These are phyloP conservation scores for Carex cristatella DNA, from an alignment of 176 grass and related monocot species.

Conservation along the genomic window DNA sequence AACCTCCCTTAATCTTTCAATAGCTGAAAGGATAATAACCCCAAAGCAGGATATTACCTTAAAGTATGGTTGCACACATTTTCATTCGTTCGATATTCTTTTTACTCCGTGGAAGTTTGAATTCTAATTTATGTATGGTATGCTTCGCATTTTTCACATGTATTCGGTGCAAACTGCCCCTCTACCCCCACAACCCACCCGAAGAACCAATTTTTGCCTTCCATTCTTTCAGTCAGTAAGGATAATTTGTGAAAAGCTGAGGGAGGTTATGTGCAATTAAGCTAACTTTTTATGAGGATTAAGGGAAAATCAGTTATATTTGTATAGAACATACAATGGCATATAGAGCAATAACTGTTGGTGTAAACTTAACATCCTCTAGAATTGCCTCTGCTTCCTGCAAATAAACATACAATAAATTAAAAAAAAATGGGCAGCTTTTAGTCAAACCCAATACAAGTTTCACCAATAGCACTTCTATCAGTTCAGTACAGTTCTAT, in stretches of 20 bases:
- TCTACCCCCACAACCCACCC: not conserved
- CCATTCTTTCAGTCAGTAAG: not conserved
- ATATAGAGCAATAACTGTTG: slow-evolving; percentile 62
- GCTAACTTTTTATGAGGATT: not conserved
- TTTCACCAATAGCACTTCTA: not conserved
- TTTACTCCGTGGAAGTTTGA: not conserved
- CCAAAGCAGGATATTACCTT: not conserved
- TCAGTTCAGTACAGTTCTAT: not conserved
- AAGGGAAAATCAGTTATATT: slow-evolving; percentile 3
- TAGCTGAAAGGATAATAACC: not conserved
- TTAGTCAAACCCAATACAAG: not conserved
- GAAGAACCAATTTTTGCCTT: not conserved
- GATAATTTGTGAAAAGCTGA: slow-evolving; percentile 5
- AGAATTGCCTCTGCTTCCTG: slow-evolving; percentile 92
- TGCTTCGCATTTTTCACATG: not conserved
- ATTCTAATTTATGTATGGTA: not conserved
- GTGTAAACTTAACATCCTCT: slow-evolving; percentile 71
- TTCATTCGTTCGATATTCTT: not conserved
- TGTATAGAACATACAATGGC: slow-evolving; percentile 41
- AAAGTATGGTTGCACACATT: not conserved
- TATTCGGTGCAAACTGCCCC: not conserved
- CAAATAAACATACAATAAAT: slow-evolving; percentile 26
- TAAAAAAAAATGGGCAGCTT: not conserved
- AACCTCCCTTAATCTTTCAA: not conserved
- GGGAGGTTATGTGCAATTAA: not conserved